Base-by-base conservation (phyloP, 2,329 filamentous ascomycete genomes). In the Metarhizium robertsii region DNA sequence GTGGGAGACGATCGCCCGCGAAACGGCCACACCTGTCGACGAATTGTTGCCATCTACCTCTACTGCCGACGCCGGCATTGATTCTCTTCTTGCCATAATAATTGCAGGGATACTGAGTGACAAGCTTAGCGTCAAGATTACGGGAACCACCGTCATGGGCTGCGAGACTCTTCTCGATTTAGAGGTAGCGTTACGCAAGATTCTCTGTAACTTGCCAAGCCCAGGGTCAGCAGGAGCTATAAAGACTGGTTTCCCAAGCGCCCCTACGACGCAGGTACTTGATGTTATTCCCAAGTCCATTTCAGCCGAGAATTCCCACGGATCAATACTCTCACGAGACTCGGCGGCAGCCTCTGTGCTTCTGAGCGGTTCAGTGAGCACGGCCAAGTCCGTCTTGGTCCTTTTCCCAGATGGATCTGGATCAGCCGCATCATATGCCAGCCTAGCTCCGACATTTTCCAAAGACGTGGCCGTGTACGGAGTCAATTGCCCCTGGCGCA, bases 401-500 rank as follows among this genome's bases (percentile, higher is more conserved):
- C 42, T 53, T 25, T 53, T 46, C 43, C 52, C 52, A 4, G 52
- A 53, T 25, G 52, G 52, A 13, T 53, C 52, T 10, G 52, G 52
- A 38, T 53, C 52, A 0, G 40, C 52, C 4, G 42, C 52, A n/a
- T 53, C 52, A 16, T 53, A 53, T 42, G 43, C 42, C 30, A 16
- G 7, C 64, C 60, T 68, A 61, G 64, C 71, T 66, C 57, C 55
- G 8, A 68, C 83, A 11, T 70, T 72, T 6, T 59, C 72, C 7
- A 67, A 76, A 32, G 25, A 30, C 5, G 67, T 80, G 47, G 75
- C 73, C 3, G 73, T 84, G 13, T 80, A 77, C 64, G 81, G 79
- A 4, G 59, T 70, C 4, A 84, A 84, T 65, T 85, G 79, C 60
- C 83, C 83, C 2, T 86, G 81, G 73, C 81, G 84, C 76, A 84